Evolutionary conservation across 768 basidiomycete species (phyloP).

Genomic region (Pholiota microspora): DNA sequence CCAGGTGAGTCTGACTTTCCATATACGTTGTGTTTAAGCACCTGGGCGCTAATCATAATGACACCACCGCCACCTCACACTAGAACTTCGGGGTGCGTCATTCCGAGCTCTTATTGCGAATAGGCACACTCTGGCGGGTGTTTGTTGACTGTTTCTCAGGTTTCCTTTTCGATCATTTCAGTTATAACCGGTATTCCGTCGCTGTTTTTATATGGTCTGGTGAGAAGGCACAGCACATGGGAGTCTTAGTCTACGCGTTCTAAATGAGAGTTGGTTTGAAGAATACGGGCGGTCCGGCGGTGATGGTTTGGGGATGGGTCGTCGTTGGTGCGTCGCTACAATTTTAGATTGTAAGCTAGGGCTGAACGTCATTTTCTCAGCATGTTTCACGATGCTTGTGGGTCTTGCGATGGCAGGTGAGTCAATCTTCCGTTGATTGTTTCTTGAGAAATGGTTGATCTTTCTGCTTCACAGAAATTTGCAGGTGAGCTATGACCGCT

Average conservation of each 20-base stretch:
- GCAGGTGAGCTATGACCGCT: slow-evolving; percentile 33
- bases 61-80: neutral
- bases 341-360: neutral
- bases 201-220: slow-evolving; percentile 66
- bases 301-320: slow-evolving; percentile 78
- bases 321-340: slow-evolving; percentile 48
- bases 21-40: slow-evolving; percentile 3
- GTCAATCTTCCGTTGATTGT: slow-evolving; percentile 7
- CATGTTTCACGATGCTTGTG: slow-evolving; percentile 68
- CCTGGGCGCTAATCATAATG: slow-evolving; percentile 9
- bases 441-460: neutral
- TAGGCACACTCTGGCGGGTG: too few species aligned
- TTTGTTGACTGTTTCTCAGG: slow-evolving; percentile 24
- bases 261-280: slow-evolving; percentile 20
- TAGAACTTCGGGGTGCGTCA: slow-evolving; percentile 63
- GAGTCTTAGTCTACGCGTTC: neutral
- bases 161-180: slow-evolving; percentile 75
- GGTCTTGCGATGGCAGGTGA: slow-evolving; percentile 74
- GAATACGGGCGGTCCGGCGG: slow-evolving; percentile 74
- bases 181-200: slow-evolving; percentile 73
- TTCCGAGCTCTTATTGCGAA: slow-evolving; percentile 7
- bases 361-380: slow-evolving; percentile 26
- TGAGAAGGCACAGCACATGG: slow-evolving; percentile 27
- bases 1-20: slow-evolving; percentile 42
- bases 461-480: slow-evolving; percentile 34